phyloP scores from a whole-genome alignment of 345 rosid species.

The Populus pruinosa region DNA sequence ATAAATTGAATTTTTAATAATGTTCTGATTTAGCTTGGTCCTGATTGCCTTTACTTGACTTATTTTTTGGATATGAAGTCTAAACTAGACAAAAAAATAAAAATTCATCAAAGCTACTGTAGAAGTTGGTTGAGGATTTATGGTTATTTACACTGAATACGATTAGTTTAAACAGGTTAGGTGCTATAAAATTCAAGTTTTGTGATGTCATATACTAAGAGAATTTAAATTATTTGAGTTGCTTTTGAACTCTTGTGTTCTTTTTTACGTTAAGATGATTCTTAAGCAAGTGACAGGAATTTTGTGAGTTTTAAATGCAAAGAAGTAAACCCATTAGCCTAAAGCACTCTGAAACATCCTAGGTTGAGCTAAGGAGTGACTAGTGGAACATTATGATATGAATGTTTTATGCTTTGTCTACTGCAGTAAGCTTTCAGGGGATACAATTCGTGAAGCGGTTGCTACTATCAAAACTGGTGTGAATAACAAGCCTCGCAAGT shows the following conservation, averaged over 20 bases:
- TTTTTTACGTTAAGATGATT: not conserved
- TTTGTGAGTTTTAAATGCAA: not conserved
- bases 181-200: not conserved
- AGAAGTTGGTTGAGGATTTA: not conserved
- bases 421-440: slow-evolving; percentile 37
- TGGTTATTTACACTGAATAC: not conserved
- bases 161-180: not conserved
- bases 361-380: not conserved
- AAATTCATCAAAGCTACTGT: not conserved
- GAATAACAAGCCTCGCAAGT: slow-evolving; percentile 66
- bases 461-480: slow-evolving; percentile 43
- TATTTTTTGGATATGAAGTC: not conserved
- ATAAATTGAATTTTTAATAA: too few relatives aligned
- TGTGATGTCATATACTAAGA: not conserved
- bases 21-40: not conserved
- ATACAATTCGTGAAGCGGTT: slow-evolving; percentile 82
- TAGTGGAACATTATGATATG: not conserved
- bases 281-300: not conserved
- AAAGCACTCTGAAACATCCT: not conserved
- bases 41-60: not conserved
- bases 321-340: not conserved
- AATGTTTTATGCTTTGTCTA: too few relatives aligned
- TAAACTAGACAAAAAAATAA: not conserved
- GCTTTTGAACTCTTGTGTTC: too few relatives aligned
- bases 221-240: not conserved